Evolutionary conservation across 2,329 filamentous ascomycete genomes (phyloP).

Genomic region (Coniochaeta sp.): DNA sequence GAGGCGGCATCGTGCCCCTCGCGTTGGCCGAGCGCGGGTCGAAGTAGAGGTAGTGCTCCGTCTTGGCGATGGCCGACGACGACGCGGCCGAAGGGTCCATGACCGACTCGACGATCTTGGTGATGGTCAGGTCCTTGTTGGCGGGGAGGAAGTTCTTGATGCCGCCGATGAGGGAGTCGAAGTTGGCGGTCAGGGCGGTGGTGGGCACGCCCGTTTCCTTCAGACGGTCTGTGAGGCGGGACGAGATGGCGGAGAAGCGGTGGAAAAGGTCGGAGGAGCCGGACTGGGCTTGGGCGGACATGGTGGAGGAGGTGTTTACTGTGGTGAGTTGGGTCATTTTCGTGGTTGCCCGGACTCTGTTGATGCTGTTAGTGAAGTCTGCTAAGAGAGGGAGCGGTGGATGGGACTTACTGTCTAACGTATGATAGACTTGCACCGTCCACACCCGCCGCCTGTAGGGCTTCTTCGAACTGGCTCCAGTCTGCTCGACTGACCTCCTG

Average conservation of each 20-base stretch:
- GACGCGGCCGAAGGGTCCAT: slow-evolving; percentile 93
- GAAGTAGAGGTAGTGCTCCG: slow-evolving; percentile 94
- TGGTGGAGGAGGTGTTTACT: slow-evolving; percentile 61
- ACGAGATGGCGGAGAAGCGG: slow-evolving; percentile 86
- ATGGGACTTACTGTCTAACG: slow-evolving; percentile 64
- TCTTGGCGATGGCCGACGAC: slow-evolving; percentile 89
- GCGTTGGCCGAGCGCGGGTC: slow-evolving; percentile 92
- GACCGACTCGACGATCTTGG: slow-evolving; percentile 95
- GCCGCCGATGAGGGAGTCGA: slow-evolving; percentile 88
- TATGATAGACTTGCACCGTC: slow-evolving; percentile 77
- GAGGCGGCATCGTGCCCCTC: slow-evolving; percentile 81
- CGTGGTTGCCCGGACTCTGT: slow-evolving; percentile 78
- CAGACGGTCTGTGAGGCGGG: slow-evolving; percentile 85
- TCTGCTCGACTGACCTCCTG: slow-evolving; percentile 77
- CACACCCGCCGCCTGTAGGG: slow-evolving; percentile 66
- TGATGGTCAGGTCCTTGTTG: slow-evolving; percentile 91
- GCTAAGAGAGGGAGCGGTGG: neutral
- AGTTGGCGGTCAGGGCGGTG: slow-evolving; percentile 64
- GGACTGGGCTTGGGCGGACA: slow-evolving; percentile 51
- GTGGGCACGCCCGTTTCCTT: slow-evolving; percentile 79
- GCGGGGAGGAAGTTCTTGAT: slow-evolving; percentile 98
- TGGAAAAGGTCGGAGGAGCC: slow-evolving; percentile 77
- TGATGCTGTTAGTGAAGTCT: slow-evolving; percentile 1
- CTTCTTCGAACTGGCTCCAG: slow-evolving; percentile 79
- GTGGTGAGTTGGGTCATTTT: slow-evolving; percentile 98